phyloP scores from a whole-genome alignment of 768 basidiomycete species.

The Suillus luteus region DNA sequence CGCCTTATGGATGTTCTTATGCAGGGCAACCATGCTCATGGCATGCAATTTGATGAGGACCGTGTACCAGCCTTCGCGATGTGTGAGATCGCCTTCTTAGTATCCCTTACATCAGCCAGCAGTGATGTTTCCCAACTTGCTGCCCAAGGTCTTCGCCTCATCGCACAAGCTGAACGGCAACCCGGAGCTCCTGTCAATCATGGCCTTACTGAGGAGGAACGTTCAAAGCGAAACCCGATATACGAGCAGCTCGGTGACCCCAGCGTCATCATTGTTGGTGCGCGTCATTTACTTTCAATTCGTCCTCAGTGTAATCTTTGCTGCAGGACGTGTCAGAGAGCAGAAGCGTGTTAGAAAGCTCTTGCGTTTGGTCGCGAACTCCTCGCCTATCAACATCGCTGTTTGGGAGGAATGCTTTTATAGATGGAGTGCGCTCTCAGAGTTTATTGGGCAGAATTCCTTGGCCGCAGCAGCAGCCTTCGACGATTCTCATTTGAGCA shows the following conservation, averaged over 20 bases:
- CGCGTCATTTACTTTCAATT: slow-evolving; percentile 26
- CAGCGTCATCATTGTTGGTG: slow-evolving; percentile 67
- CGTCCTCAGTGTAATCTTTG: slow-evolving; percentile 13
- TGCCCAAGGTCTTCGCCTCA: slow-evolving; percentile 64
- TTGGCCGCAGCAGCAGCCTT: slow-evolving; percentile 37
- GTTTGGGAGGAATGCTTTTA: slow-evolving; percentile 85
- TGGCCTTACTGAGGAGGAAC: slow-evolving; percentile 58
- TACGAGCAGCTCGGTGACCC: slow-evolving; percentile 84
- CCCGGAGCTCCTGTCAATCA: slow-evolving; percentile 55
- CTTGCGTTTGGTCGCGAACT: slow-evolving; percentile 61
- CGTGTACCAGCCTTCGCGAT: slow-evolving; percentile 67
- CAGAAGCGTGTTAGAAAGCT: slow-evolving; percentile 81
- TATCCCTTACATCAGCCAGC: slow-evolving; percentile 70
- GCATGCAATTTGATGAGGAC: slow-evolving; percentile 50
- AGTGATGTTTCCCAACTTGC: slow-evolving; percentile 67
- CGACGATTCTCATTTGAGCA: slow-evolving; percentile 36
- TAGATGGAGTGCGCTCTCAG: slow-evolving; percentile 69
- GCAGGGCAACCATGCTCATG: slow-evolving; percentile 47
- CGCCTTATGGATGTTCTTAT: slow-evolving; percentile 12
- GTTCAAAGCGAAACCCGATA: slow-evolving; percentile 67
- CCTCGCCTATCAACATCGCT: slow-evolving; percentile 68
- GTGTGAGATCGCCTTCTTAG: slow-evolving; percentile 72
- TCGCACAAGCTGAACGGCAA: slow-evolving; percentile 68
- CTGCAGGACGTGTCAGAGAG: slow-evolving; percentile 69
- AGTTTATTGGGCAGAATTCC: slow-evolving; percentile 49